Percentiles rank a stretch among this genome's conserved stretches.
phyloP scores from a whole-genome alignment of 441 rosid species.

The Populus trichocarpa region DNA sequence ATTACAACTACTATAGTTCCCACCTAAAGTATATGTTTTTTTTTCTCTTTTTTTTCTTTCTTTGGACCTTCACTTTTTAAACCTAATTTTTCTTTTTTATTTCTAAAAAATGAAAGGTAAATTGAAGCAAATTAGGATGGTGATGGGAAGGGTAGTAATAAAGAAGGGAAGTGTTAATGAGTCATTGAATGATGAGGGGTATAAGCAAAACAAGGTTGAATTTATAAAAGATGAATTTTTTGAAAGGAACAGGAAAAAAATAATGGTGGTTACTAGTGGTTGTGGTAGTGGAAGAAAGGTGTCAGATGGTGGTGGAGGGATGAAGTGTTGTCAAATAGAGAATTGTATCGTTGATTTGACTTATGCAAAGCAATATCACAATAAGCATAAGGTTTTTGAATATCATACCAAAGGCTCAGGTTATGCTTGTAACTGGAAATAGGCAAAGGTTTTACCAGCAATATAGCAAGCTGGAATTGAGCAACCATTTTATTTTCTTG shows the following conservation, averaged over 20 bases:
- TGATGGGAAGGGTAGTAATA: constrained; percentile 14
- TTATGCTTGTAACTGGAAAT: constrained; percentile 42
- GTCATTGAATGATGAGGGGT: constrained; percentile 25
- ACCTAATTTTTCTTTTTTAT: not conserved
- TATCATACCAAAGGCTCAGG: constrained; percentile 53
- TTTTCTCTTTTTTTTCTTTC: not conserved
- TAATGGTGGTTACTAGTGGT: not conserved
- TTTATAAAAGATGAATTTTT: not conserved
- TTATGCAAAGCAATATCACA: constrained; percentile 46
- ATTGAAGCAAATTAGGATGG: constrained; percentile 27
- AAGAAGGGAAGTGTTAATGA: constrained; percentile 23
- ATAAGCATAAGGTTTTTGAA: constrained; percentile 63
- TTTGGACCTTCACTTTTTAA: not conserved
- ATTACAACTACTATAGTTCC: not conserved
- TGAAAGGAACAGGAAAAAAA: constrained; percentile 24
- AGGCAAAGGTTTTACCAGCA: constrained; percentile 65
- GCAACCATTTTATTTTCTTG: not conserved
- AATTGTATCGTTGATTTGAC: constrained; percentile 45
- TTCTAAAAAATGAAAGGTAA: not conserved
- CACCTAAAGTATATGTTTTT: not conserved
- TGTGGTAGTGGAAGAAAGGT: constrained; percentile 5
- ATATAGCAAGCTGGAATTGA: constrained; percentile 49
- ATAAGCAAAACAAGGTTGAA: not conserved
- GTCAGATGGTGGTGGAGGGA: constrained; percentile 13
- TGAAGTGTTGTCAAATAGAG: constrained; percentile 50